Evolutionary conservation across 2,329 filamentous ascomycete genomes (phyloP).

Genomic region (Alternaria ventricosa): DNA sequence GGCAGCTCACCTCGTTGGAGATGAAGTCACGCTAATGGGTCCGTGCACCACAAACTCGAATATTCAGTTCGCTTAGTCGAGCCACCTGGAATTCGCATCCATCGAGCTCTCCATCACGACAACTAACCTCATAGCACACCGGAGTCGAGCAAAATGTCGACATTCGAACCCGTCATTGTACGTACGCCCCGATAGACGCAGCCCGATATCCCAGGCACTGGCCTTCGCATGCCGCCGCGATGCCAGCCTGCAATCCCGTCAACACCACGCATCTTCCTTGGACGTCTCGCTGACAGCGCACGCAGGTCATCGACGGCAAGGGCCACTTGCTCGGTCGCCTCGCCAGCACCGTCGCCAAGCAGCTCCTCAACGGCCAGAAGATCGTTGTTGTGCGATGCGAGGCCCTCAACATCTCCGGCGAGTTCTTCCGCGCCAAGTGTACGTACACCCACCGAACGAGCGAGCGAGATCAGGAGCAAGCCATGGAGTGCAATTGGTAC

Average conservation of each 20-base stretch:
- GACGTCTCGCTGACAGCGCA: slow-evolving; percentile 36
- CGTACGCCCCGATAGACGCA: slow-evolving; percentile 47
- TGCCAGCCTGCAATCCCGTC: slow-evolving; percentile 12
- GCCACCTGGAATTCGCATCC: slow-evolving; percentile 16
- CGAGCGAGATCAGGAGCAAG: slow-evolving; percentile 21
- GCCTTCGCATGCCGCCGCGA: slow-evolving; percentile 17
- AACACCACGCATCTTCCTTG: slow-evolving; percentile 10
- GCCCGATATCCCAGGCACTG: slow-evolving; percentile 2
- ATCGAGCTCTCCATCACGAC: slow-evolving; percentile 21
- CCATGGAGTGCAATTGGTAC: slow-evolving; percentile 17
- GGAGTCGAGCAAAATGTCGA: slow-evolving; percentile 63
- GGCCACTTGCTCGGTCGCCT: slow-evolving; percentile 99
- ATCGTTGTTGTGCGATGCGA: slow-evolving; percentile 99
- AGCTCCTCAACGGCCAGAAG: slow-evolving; percentile 98
- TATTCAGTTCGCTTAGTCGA: slow-evolving; percentile 13
- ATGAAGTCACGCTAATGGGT: slow-evolving; percentile 8
- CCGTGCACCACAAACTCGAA: slow-evolving; percentile 11
- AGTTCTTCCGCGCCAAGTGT: slow-evolving; percentile 99
- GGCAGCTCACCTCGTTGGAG: neutral
- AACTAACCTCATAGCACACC: slow-evolving; percentile 45
- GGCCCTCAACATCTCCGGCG: slow-evolving; percentile 99
- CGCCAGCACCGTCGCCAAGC: slow-evolving; percentile 97
- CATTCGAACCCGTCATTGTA: slow-evolving; percentile 70
- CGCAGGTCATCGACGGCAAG: slow-evolving; percentile 95
- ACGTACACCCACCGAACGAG: slow-evolving; percentile 62